Conservation (phyloP, 495 filamentous ascomycete species). For the Tuber brumale region DNA sequence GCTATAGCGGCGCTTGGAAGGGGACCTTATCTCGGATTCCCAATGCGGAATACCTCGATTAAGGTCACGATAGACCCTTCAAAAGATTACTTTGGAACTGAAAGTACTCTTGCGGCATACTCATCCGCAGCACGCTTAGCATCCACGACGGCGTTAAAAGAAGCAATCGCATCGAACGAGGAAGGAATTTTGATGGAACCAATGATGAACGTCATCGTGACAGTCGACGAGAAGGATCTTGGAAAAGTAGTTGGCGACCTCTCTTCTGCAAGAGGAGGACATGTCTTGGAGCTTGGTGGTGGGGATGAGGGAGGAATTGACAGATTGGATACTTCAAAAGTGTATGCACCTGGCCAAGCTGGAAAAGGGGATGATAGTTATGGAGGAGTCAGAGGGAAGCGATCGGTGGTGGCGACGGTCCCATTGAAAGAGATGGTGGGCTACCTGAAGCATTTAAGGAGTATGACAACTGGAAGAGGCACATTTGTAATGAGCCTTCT, state of each 20-base stretch:
- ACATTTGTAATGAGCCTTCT: slow-evolving; percentile 89
- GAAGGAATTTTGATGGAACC: slow-evolving; percentile 67
- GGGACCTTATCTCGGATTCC: slow-evolving; percentile 69
- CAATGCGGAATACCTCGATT: slow-evolving; percentile 64
- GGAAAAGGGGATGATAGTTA: slow-evolving; percentile 16
- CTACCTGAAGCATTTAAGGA: slow-evolving; percentile 83
- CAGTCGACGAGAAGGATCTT: slow-evolving; percentile 70
- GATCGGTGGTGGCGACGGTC: slow-evolving; percentile 72
- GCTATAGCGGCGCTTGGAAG: slow-evolving; percentile 76
- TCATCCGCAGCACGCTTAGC: slow-evolving; percentile 69
- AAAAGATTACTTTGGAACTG: slow-evolving; percentile 58
- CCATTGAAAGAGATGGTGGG: slow-evolving; percentile 96
- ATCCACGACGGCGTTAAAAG: slow-evolving; percentile 58
- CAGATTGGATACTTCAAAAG: slow-evolving; percentile 58
- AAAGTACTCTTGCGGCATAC: slow-evolving; percentile 67
- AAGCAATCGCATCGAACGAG: slow-evolving; percentile 48
- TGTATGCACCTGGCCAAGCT: slow-evolving; percentile 62
- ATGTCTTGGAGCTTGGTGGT: slow-evolving; percentile 72
- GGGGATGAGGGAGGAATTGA: slow-evolving; percentile 44
- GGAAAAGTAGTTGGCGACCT: slow-evolving; percentile 89
- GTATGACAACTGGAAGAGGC: slow-evolving; percentile 80
- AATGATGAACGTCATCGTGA: slow-evolving; percentile 79
- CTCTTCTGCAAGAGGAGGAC: slow-evolving; percentile 71
- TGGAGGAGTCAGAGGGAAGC: slow-evolving; percentile 38
- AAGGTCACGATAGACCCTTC: slow-evolving; percentile 59